Evolutionary conservation across 371 early-diverging fungal species (phyloP).

Genomic region (Rhizopus sp.): DNA sequence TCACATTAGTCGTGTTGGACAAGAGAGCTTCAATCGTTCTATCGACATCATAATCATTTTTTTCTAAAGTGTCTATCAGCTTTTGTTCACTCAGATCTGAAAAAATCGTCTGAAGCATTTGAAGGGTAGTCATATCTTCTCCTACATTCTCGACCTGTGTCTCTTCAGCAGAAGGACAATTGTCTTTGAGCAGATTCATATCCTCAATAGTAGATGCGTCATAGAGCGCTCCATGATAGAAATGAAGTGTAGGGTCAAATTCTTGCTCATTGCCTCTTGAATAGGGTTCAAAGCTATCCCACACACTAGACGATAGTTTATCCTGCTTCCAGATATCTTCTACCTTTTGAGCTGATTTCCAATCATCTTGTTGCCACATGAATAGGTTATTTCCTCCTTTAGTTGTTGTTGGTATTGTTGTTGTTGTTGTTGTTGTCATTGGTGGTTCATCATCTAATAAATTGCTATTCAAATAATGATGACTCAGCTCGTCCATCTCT

Average conservation of each 20-base stretch:
- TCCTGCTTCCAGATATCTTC: slow-evolving; percentile 17
- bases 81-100: slow-evolving; percentile 49
- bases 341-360: neutral
- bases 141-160: slow-evolving; percentile 38
- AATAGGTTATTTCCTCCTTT: too few relatives aligned
- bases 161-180: slow-evolving; percentile 41
- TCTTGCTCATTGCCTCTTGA: slow-evolving; percentile 32
- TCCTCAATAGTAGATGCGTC: slow-evolving; percentile 41
- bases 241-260: slow-evolving; percentile 52
- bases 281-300: slow-evolving; percentile 33
- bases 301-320: neutral
- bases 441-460: slow-evolving; percentile 15
- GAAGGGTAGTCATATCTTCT: slow-evolving; percentile 58
- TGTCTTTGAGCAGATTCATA: slow-evolving; percentile 32
- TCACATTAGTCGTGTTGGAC: slow-evolving; percentile 3
- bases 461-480: slow-evolving; percentile 22
- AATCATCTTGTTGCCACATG: slow-evolving; percentile 1
- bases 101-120: slow-evolving; percentile 58
- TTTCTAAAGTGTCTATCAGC: slow-evolving; percentile 44
- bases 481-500: slow-evolving; percentile 6
- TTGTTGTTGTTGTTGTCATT: neutral
- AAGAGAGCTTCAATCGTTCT: slow-evolving; percentile 39
- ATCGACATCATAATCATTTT: slow-evolving; percentile 56
- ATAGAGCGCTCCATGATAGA: slow-evolving; percentile 39
- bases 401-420: too few relatives aligned